These are phyloP conservation scores for Phytophthora brassicae DNA, from an alignment of 352 stramenopile species.

Conservation along the genomic window DNA sequence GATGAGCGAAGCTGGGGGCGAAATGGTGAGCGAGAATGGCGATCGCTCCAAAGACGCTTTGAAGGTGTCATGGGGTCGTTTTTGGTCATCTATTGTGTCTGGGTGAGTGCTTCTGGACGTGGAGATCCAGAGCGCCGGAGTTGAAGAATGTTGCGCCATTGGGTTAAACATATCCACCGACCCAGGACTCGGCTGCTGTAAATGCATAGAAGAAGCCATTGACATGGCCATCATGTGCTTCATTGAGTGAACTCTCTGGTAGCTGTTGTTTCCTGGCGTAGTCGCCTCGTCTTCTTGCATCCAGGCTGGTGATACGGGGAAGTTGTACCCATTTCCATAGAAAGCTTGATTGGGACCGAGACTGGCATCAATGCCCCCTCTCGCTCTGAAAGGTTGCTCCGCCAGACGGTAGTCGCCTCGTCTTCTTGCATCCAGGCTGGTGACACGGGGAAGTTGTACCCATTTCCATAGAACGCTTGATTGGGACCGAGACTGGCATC, in stretches of 20 bases:
- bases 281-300: slow-evolving; percentile 18
- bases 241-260: slow-evolving; percentile 26
- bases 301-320: slow-evolving; percentile 18
- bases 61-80: slow-evolving; percentile 6
- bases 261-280: slow-evolving; percentile 9
- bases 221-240: slow-evolving; percentile 37
- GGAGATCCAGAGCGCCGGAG: slow-evolving; percentile 27
- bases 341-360: too few relatives aligned
- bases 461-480: too few relatives aligned
- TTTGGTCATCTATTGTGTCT: too few relatives aligned
- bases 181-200: slow-evolving; percentile 32
- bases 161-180: slow-evolving; percentile 31
- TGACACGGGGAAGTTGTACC: slow-evolving; percentile 17
- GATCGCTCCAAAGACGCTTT: slow-evolving; percentile 20
- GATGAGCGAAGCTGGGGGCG: slow-evolving; percentile 30
- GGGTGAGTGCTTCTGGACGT: too few relatives aligned
- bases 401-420: too few relatives aligned
- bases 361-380: too few relatives aligned
- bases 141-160: neutral
- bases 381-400: too few relatives aligned
- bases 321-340: neutral
- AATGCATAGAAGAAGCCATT: slow-evolving; percentile 16
- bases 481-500: too few relatives aligned
- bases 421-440: neutral
- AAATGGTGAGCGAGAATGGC: slow-evolving; percentile 33